These are phyloP conservation scores for Paraphysoderma sedebokerense DNA, from an alignment of 371 early-diverging fungal species.

Conservation along the genomic window DNA sequence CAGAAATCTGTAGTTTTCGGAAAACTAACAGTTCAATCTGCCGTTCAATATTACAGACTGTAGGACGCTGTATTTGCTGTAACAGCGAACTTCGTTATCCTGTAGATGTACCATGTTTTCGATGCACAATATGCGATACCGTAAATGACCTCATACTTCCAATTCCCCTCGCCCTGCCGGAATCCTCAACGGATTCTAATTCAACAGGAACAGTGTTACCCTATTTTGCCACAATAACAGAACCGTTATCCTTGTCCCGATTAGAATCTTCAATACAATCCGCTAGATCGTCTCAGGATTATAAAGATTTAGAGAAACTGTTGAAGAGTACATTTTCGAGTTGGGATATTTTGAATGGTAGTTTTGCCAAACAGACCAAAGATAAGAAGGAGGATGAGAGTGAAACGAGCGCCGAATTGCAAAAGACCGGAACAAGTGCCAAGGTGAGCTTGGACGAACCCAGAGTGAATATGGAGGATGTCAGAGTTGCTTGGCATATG, in stretches of 20 bases:
- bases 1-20: too few species aligned
- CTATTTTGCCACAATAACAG: too few species aligned
- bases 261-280: neutral
- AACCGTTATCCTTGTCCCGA: neutral
- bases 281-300: neutral
- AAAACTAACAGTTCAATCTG: too few species aligned
- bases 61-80: neutral
- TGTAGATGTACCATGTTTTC: constrained; percentile 44
- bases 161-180: neutral
- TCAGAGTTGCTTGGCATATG: constrained; percentile 45
- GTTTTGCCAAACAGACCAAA: too few species aligned
- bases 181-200: too few species aligned
- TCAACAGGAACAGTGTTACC: too few species aligned
- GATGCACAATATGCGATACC: constrained; percentile 82
- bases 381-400: too few species aligned
- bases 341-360: too few species aligned
- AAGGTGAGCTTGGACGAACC: constrained; percentile 36
- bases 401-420: too few species aligned
- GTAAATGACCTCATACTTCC: constrained; percentile 39
- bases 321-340: neutral
- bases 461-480: constrained; percentile 46
- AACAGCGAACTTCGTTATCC: constrained; percentile 51
- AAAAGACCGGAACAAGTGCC: too few species aligned
- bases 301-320: neutral
- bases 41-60: too few species aligned